phyloP scores from a whole-genome alignment of 805 yeast species.

The Ogataea pignaliae region DNA sequence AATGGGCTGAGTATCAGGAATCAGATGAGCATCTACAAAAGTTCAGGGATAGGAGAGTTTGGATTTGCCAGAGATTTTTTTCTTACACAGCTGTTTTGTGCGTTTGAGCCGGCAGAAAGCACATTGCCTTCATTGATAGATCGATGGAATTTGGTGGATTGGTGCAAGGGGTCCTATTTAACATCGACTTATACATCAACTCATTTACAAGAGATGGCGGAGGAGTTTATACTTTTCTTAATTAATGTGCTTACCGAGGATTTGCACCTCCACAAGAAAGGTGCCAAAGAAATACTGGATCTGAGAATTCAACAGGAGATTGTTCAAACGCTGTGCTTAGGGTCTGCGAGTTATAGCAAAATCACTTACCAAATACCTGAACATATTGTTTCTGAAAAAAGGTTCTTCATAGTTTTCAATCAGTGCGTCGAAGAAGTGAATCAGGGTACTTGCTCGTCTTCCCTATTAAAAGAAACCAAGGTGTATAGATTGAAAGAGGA shows the following conservation, averaged over 20 bases:
- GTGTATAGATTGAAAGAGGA: slow-evolving; percentile 62
- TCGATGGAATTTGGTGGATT: slow-evolving; percentile 63
- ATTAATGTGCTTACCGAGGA: slow-evolving; percentile 69
- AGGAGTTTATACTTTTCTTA: slow-evolving; percentile 69
- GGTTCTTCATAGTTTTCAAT: slow-evolving; percentile 59
- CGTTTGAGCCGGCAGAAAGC: slow-evolving; percentile 46
- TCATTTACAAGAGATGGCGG: slow-evolving; percentile 48
- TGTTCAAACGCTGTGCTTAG: slow-evolving; percentile 79
- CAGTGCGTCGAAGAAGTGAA: slow-evolving; percentile 52
- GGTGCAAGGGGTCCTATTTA: slow-evolving; percentile 43
- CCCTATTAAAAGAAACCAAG: slow-evolving; percentile 53
- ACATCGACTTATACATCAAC: slow-evolving; percentile 38
- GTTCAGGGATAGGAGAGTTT: slow-evolving; percentile 73
- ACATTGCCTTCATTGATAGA: slow-evolving; percentile 54
- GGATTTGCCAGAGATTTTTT: slow-evolving; percentile 79
- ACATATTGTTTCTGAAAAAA: slow-evolving; percentile 63
- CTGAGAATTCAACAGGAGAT: slow-evolving; percentile 61
- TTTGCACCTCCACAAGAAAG: slow-evolving; percentile 46
- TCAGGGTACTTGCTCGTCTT: slow-evolving; percentile 21
- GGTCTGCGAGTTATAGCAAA: slow-evolving; percentile 66
- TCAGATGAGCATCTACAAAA: slow-evolving; percentile 76
- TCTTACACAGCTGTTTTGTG: slow-evolving; percentile 60
- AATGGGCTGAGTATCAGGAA: slow-evolving; percentile 80
- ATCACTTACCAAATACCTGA: slow-evolving; percentile 70
- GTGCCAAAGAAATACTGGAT: slow-evolving; percentile 45